Conservation (phyloP, 1,284 basidiomycete genomes). For the Abortiporus biennis region DNA sequence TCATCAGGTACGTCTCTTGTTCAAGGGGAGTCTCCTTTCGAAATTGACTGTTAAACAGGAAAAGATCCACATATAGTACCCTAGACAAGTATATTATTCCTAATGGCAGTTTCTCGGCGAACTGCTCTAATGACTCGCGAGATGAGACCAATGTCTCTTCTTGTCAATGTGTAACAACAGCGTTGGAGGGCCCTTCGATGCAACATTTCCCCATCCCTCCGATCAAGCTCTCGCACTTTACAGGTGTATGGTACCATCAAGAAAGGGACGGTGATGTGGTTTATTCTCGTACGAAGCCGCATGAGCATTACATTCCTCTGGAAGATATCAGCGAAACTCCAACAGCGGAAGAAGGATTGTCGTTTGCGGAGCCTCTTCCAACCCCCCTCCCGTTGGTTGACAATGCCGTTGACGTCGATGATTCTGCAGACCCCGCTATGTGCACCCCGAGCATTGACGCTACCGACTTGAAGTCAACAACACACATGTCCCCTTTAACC, state of each 20-base stretch:
- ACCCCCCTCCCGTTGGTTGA: background rate
- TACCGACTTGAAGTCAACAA: background rate
- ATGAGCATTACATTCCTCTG: background rate
- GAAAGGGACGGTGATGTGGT: too few species aligned
- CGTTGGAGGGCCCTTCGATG: conserved; percentile 2
- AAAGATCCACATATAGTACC: too few species aligned
- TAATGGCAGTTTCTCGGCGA: too few species aligned
- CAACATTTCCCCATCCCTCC: conserved; percentile 5
- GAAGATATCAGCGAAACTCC: background rate
- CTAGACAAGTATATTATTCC: too few species aligned
- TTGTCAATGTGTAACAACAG: too few species aligned
- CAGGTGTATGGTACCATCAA: background rate
- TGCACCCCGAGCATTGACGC: background rate
- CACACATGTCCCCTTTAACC: background rate
- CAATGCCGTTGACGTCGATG: background rate
- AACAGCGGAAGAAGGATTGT: background rate
- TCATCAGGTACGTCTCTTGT: conserved; percentile 11
- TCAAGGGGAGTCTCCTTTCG: too few species aligned
- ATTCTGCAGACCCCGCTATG: background rate
- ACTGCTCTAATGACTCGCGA: too few species aligned
- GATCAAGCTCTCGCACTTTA: conserved; percentile 6
- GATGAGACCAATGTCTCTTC: too few species aligned
- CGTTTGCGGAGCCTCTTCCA: background rate
- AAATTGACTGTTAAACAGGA: too few species aligned
- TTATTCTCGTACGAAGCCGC: too few species aligned